Conservation (phyloP, 345 rosid genomes). For the Gossypium stocksii region DNA sequence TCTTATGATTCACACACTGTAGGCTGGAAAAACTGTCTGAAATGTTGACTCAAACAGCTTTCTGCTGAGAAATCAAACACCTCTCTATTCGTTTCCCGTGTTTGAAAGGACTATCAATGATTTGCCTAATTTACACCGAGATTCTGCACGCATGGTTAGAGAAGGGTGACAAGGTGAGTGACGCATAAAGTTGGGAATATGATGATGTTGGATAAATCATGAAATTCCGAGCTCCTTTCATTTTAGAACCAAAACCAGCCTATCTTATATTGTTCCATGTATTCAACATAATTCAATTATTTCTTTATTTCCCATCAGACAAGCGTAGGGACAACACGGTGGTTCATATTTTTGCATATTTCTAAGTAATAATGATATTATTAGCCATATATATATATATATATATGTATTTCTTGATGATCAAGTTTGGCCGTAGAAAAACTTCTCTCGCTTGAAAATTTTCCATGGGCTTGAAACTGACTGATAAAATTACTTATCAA, state of each 20-base stretch:
- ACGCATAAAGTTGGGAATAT: not conserved
- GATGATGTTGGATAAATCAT: not conserved
- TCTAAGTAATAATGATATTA: not conserved
- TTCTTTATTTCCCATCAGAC: not conserved
- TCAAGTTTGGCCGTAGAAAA: not conserved
- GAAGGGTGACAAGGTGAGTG: not conserved
- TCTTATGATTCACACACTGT: not conserved
- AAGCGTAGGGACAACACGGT: not conserved
- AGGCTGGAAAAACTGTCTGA: not conserved
- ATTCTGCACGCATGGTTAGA: not conserved
- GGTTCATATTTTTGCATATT: not conserved
- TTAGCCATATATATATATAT: not conserved
- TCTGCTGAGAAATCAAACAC: not conserved
- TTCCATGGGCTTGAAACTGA: not conserved
- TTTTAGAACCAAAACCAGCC: not conserved
- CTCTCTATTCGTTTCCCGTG: not conserved
- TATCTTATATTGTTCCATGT: not conserved
- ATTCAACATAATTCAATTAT: slow-evolving; percentile 8
- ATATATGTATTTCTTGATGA: not conserved
- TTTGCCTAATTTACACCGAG: not conserved
- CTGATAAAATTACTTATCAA: not conserved
- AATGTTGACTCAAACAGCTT: not conserved
- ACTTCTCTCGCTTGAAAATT: not conserved
- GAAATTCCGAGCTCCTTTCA: not conserved
- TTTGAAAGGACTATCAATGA: not conserved